phyloP scores from a whole-genome alignment of 192 early-diverging fungal species.

The Linnemannia zychae region DNA sequence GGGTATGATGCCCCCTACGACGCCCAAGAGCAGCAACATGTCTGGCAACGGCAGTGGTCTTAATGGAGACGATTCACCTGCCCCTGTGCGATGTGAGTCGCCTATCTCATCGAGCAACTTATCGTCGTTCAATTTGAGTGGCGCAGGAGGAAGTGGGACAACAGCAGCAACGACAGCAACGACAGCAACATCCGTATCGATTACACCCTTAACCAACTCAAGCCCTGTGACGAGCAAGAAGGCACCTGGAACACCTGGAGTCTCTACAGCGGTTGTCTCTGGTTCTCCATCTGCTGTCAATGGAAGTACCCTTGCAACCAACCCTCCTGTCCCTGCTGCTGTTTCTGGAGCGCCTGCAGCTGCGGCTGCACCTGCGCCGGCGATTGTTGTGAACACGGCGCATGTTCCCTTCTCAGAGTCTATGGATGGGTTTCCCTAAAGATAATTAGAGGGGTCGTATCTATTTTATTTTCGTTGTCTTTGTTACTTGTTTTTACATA shows the following conservation, averaged over 20 bases:
- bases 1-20: slow-evolving; percentile 32
- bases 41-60: not conserved
- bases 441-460: too few relatives aligned
- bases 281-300: not conserved
- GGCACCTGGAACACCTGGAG: not conserved
- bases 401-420: slow-evolving; percentile 34
- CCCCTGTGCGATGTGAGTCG: not conserved
- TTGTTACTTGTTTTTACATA: not conserved
- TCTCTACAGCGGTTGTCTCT: not conserved
- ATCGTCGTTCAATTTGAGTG: not conserved
- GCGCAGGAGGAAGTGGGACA: not conserved
- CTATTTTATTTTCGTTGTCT: not conserved
- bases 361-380: slow-evolving; percentile 1
- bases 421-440: slow-evolving; percentile 46
- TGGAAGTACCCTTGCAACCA: not conserved
- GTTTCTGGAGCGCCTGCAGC: not conserved
- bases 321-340: not conserved
- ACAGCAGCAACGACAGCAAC: not conserved
- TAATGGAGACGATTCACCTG: not conserved
- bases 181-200: slow-evolving; percentile 14
- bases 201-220: slow-evolving; percentile 14
- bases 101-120: slow-evolving; percentile 23
- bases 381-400: slow-evolving; percentile 39
- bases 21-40: slow-evolving; percentile 25
- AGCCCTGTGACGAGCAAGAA: slow-evolving; percentile 8